Evolutionary conservation across 352 stramenopile genomes (phyloP).

Genomic region (Phytophthora syringae): DNA sequence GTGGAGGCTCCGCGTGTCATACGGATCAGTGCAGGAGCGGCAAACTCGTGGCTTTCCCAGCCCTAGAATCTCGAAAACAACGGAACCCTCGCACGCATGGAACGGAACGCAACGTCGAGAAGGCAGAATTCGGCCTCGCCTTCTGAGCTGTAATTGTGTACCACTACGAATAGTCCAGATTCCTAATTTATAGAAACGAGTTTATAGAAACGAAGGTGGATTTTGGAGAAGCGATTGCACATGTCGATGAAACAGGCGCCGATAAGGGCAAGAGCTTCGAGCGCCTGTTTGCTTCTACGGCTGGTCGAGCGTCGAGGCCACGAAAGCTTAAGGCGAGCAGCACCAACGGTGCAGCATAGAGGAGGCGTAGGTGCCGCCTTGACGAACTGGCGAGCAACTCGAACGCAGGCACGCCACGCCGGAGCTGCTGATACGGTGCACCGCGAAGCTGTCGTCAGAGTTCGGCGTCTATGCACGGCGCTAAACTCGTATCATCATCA

Average conservation of each 20-base stretch:
- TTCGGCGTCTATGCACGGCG: slow-evolving; percentile 24
- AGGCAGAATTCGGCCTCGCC: neutral
- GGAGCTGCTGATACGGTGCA: slow-evolving; percentile 31
- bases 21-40: too few relatives aligned
- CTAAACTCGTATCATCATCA: slow-evolving; percentile 21
- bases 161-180: neutral
- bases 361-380: slow-evolving; percentile 12
- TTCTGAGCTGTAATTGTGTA: slow-evolving; percentile 23
- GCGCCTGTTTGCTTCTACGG: slow-evolving; percentile 27
- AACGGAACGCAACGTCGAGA: neutral
- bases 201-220: too few relatives aligned
- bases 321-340: neutral
- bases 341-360: slow-evolving; percentile 6
- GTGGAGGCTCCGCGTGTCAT: slow-evolving; percentile 13
- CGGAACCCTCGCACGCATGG: slow-evolving; percentile 13
- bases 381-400: neutral
- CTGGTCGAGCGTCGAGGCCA: slow-evolving; percentile 12
- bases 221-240: too few relatives aligned
- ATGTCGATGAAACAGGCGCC: slow-evolving; percentile 30
- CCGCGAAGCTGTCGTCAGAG: slow-evolving; percentile 24
- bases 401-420: neutral
- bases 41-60: neutral
- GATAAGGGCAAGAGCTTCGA: slow-evolving; percentile 26
- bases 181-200: slow-evolving; percentile 1
- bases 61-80: neutral